Percentiles rank a stretch among this genome's conserved stretches.
Conservation (phyloP, 768 basidiomycete genomes). For the Lanmaoa rubissima region DNA sequence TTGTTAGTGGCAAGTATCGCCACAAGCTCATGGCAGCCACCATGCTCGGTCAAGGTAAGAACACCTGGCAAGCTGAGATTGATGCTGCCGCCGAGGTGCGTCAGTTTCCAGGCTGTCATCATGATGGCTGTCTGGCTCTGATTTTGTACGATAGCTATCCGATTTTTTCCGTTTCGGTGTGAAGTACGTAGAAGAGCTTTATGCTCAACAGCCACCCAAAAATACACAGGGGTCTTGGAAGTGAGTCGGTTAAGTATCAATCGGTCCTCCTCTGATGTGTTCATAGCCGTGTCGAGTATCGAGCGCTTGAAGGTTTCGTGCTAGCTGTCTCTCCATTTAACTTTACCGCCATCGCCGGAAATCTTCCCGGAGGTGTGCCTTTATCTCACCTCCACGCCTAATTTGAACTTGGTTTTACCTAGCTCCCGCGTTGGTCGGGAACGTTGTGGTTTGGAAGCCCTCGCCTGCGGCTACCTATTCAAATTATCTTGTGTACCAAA, state of each 20-base stretch:
- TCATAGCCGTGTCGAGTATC: constrained; percentile 87
- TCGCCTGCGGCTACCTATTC: constrained; percentile 94
- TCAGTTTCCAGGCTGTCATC: background rate
- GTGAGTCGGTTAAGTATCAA: constrained; percentile 47
- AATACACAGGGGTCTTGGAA: constrained; percentile 93
- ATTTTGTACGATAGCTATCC: constrained; percentile 47
- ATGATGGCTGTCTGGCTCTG: background rate
- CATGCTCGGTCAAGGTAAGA: constrained; percentile 98
- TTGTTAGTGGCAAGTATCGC: constrained; percentile 92
- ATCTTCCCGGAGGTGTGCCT: constrained; percentile 69
- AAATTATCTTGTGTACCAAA: constrained; percentile 89
- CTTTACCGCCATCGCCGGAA: constrained; percentile 97
- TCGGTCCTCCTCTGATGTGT: constrained; percentile 6
- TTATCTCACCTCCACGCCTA: background rate
- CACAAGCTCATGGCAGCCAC: constrained; percentile 95
- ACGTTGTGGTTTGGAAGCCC: constrained; percentile 96
- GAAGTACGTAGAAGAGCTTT: constrained; percentile 95
- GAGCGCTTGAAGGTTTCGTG: constrained; percentile 97
- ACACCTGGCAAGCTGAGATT: constrained; percentile 99
- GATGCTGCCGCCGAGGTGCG: constrained; percentile 96
- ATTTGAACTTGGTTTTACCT: constrained; percentile 5
- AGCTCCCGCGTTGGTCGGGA: constrained; percentile 93
- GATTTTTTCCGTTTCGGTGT: constrained; percentile 98
- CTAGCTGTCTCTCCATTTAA: constrained; percentile 98
- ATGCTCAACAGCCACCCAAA: constrained; percentile 83